These are phyloP conservation scores for Scheffersomyces illinoinensis DNA, from an alignment of 1,139 yeast genomes.

Conservation along the genomic window DNA sequence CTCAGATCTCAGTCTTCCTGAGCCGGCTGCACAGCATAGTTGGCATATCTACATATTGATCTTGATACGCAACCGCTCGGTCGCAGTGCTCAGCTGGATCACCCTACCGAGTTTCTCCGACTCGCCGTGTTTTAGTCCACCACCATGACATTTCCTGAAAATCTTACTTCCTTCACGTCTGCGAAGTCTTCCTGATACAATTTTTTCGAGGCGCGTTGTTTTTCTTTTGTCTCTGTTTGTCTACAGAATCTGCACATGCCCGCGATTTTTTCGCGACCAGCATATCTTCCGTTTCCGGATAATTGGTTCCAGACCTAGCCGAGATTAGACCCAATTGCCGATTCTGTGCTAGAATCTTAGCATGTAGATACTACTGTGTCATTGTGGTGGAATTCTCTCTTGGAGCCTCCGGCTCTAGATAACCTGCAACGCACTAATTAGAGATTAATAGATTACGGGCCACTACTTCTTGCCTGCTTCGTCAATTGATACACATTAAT, in stretches of 20 bases:
- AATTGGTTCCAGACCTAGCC: neutral
- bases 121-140: neutral
- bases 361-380: neutral
- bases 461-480: too few relatives aligned
- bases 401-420: neutral
- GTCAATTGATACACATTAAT: too few relatives aligned
- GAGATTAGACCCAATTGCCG: neutral
- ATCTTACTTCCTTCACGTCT: neutral
- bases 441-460: neutral
- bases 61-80: neutral
- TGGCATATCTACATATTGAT: neutral
- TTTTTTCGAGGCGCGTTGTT: conserved; percentile 1
- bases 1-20: too few relatives aligned
- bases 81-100: neutral
- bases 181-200: neutral
- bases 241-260: neutral
- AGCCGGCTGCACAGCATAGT: too few relatives aligned
- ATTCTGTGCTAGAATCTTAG: neutral
- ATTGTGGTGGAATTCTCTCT: neutral
- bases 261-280: neutral
- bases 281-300: neutral
- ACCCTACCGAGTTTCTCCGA: neutral
- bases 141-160: neutral
- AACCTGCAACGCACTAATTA: neutral
- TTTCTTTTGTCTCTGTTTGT: neutral